These are phyloP conservation scores for Polyporus arcularius DNA, from an alignment of 768 basidiomycete species.

Conservation along the genomic window DNA sequence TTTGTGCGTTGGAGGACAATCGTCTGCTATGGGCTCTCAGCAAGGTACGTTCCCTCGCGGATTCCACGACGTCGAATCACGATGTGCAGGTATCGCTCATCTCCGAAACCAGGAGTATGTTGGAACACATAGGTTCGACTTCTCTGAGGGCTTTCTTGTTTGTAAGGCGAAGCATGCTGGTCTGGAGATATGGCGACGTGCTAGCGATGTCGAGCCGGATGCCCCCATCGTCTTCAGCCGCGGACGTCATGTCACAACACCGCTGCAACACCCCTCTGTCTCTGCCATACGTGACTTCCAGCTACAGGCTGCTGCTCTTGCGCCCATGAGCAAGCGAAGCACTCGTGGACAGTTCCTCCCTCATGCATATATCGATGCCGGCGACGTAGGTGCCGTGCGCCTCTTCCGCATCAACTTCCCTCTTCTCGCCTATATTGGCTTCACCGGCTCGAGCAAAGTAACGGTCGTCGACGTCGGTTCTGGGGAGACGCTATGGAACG, in stretches of 20 bases:
- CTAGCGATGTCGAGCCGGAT: conserved; percentile 7
- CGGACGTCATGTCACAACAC: conserved; percentile 8
- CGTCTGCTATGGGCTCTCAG: conserved; percentile 21
- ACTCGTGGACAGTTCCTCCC: conserved; percentile 23
- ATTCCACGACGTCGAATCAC: no score
- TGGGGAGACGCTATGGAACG: conserved; percentile 13
- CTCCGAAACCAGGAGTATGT: conserved; percentile 12
- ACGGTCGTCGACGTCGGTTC: conserved; percentile 17
- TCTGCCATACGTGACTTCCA: conserved; percentile 19
- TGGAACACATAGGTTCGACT: conserved; percentile 4
- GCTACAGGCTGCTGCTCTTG: conserved; percentile 7
- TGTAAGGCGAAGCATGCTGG: conserved; percentile 21
- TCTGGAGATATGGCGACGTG: conserved; percentile 25
- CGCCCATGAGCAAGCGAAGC: conserved; percentile 1
- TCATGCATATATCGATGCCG: conserved; percentile 23
- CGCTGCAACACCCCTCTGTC: conserved; percentile 9
- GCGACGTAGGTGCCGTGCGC: conserved; percentile 15
- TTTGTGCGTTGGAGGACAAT: conserved; percentile 21
- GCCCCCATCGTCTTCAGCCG: not conserved
- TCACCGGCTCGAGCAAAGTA: conserved; percentile 11
- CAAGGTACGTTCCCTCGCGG: conserved; percentile 5
- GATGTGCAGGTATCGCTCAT: not conserved
- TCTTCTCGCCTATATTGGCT: conserved; percentile 13
- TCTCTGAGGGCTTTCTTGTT: conserved; percentile 21
- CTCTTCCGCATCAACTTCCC: conserved; percentile 18